Evolutionary conservation across 768 basidiomycete genomes (phyloP), one percentile per base, ranked within the genome.

Genomic region (Cystofilobasidium macerans): DNA sequence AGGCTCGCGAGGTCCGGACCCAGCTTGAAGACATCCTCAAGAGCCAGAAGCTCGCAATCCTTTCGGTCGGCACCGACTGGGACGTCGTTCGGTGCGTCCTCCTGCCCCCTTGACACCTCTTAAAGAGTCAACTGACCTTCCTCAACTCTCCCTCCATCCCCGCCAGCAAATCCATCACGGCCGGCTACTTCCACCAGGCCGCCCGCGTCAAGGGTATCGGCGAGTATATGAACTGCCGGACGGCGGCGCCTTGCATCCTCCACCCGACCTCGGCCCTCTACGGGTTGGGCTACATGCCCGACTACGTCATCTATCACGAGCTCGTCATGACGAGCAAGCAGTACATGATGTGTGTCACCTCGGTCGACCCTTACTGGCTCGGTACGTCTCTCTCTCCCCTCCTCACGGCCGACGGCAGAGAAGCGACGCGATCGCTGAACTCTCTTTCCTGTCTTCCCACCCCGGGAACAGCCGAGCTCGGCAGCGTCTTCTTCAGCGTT

Each of bases 1-100:
- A 99, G 77, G 88, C 89, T 7, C 82, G 94, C 35, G 95, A 99
- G 79, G 95, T 99, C 42, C 85, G 95, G 35, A 83, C 82, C 3
- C 95, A 99, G 78, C 82, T 99, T 20, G 93, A 97, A 74, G 95
- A 99, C 73, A 98, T 99, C 76, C 97, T 97, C 92, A 94, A 95
- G 73, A 88, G 89, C 76, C 93, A 97, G 78, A 97, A 97, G 79
- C 89, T 98, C 87, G 88, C 88, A 57, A 76, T 90, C 26, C 82
- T 89, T 71, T 90, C 91, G 7, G 86, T 85, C 43, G 94, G 94
- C 9, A 97, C 93, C 0, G 92, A 98, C 74, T 98, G 91, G 77
- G 95, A 99, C 72, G 77, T 93, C 28, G 80, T 97, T 69, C 78
- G 85, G 84, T 89, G 64, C 24, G 58, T 51, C 35, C 20, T 24